Conservation (phyloP, 2,329 filamentous ascomycete species). For the Cladosporium oxysporum region DNA sequence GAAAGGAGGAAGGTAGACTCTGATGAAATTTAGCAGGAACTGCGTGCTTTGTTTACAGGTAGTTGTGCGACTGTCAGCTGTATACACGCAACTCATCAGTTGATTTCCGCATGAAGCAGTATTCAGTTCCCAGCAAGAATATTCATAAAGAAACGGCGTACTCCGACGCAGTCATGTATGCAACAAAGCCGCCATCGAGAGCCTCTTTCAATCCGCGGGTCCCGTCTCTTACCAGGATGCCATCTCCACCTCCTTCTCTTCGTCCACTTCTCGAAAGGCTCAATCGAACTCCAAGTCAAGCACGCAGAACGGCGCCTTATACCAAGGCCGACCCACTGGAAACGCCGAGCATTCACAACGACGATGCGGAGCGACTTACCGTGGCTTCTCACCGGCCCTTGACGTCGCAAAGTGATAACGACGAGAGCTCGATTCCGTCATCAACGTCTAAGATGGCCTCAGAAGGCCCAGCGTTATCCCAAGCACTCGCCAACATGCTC, state of each 20-base stretch:
- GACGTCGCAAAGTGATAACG: background rate
- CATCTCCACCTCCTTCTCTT: slow-evolving; percentile 4
- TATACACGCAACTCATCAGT: background rate
- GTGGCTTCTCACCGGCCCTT: background rate
- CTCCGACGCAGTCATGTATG: background rate
- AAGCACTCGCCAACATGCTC: slow-evolving; percentile 3
- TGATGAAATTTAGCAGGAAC: background rate
- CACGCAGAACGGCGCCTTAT: background rate
- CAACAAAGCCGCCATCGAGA: background rate
- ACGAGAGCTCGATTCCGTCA: background rate
- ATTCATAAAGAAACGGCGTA: background rate
- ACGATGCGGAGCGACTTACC: background rate
- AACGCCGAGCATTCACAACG: background rate
- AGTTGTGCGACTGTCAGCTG: background rate
- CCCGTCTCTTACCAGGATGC: background rate
- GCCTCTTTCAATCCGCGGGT: background rate
- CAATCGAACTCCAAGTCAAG: background rate
- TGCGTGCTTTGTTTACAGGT: background rate
- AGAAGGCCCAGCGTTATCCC: background rate
- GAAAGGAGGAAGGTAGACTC: slow-evolving; percentile 24
- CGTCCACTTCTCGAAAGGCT: slow-evolving; percentile 3
- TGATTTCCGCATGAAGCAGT: background rate
- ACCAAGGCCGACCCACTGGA: background rate
- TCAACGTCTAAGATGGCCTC: background rate
- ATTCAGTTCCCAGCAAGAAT: background rate